Evolutionary conservation across 1,284 basidiomycete genomes (phyloP).

Genomic region (Cryptococcus sp.): DNA sequence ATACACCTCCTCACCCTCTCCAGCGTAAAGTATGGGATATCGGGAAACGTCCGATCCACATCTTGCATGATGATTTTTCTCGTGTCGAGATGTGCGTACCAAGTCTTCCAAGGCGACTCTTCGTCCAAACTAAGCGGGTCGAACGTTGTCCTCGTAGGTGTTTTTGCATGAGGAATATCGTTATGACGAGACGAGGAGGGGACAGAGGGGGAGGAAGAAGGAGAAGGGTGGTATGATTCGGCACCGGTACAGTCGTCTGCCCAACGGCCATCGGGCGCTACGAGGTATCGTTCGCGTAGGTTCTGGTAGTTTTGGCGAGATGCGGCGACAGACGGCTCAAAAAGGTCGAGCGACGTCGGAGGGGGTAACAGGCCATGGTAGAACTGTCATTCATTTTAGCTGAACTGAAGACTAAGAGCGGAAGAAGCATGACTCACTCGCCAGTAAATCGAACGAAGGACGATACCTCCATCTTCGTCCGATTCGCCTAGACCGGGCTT

Average conservation of each 20-base stretch:
- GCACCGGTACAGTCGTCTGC: conserved; percentile 45
- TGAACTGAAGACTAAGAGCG: no score
- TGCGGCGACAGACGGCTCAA: conserved; percentile 22
- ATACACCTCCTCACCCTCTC: conserved; percentile 67
- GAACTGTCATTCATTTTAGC: no score
- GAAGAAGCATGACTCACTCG: conserved; percentile 39
- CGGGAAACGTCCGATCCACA: conserved; percentile 91
- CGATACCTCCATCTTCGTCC: conserved; percentile 30
- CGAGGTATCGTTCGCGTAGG: conserved; percentile 43
- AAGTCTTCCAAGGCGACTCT: conserved; percentile 86
- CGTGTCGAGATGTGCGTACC: conserved; percentile 81
- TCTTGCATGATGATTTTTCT: conserved; percentile 82
- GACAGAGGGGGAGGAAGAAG: conserved; percentile 4
- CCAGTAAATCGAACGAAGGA: conserved; percentile 46
- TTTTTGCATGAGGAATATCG: background rate
- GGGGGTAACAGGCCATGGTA: conserved; percentile 45
- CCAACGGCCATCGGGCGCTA: conserved; percentile 50
- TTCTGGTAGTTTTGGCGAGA: conserved; percentile 38
- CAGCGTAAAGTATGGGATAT: conserved; percentile 77
- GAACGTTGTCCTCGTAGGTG: background rate
- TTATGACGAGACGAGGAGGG: background rate
- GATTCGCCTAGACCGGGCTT: conserved; percentile 30
- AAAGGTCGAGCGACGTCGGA: conserved; percentile 36
- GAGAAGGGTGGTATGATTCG: conserved; percentile 9
- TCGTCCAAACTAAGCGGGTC: conserved; percentile 78